Evolutionary conservation across 768 basidiomycete genomes (phyloP).

Genomic region (Russula lepida): DNA sequence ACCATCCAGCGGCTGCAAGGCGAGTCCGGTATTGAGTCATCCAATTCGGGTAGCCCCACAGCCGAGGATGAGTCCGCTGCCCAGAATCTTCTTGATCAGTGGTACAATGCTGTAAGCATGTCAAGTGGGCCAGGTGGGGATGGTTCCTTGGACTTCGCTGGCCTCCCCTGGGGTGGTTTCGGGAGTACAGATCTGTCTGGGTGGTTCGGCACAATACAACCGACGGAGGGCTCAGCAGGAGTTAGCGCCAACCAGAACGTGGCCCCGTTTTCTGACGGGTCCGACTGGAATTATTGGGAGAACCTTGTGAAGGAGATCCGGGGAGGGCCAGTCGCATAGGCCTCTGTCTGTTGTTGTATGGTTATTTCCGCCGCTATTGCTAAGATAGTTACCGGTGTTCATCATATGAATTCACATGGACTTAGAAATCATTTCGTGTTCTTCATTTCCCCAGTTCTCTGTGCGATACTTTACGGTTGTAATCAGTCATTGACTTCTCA

Average conservation of each 20-base stretch:
- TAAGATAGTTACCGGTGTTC: not conserved
- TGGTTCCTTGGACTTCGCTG: slow-evolving; percentile 28
- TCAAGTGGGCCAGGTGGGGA: slow-evolving; percentile 25
- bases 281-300: slow-evolving; percentile 22
- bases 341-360: not conserved
- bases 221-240: not conserved
- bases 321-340: slow-evolving; percentile 15
- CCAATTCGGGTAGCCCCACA: slow-evolving; percentile 57
- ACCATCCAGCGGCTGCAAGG: slow-evolving; percentile 54
- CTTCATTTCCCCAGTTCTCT: too few species aligned
- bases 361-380: not conserved
- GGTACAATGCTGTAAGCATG: slow-evolving; percentile 75
- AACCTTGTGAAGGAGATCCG: slow-evolving; percentile 22
- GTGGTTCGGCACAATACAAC: slow-evolving; percentile 18
- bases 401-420: not conserved
- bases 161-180: slow-evolving; percentile 22
- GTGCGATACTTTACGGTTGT: too few species aligned
- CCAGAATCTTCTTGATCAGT: slow-evolving; percentile 73
- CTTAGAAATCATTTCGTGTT: too few species aligned
- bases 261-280: slow-evolving; percentile 9
- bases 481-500: not conserved
- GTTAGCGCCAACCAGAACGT: not conserved
- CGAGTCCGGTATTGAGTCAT: slow-evolving; percentile 48
- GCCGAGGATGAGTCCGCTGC: slow-evolving; percentile 66
- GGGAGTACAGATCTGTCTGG: slow-evolving; percentile 20